Evolutionary conservation across 371 early-diverging fungal genomes (phyloP).

Genomic region (Capillidium rhysosporum): DNA sequence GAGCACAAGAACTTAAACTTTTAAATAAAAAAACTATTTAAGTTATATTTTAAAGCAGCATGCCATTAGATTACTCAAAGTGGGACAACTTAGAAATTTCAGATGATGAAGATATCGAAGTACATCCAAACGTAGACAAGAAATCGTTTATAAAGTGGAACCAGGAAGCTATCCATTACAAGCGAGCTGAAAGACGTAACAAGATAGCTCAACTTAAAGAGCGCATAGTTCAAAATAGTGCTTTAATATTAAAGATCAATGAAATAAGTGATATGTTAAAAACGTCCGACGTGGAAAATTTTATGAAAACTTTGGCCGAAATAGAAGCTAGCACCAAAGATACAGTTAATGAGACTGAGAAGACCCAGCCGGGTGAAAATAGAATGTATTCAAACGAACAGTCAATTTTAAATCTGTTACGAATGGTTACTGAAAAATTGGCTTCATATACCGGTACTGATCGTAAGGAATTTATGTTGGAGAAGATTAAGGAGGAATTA

Average conservation of each 20-base stretch:
- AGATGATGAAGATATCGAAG: conserved; percentile 92
- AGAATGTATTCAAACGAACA: conserved; percentile 1
- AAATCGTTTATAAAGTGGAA: conserved; percentile 83
- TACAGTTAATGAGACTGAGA: conserved; percentile 3
- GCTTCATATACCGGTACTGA: conserved; percentile 7
- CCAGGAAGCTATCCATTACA: conserved; percentile 71
- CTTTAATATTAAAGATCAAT: conserved; percentile 22
- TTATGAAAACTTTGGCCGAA: conserved; percentile 13
- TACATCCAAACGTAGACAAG: conserved; percentile 91
- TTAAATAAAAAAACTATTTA: no score
- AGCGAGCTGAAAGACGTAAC: conserved; percentile 63
- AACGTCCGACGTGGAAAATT: conserved; percentile 9
- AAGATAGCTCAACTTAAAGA: conserved; percentile 40
- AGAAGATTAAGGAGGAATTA: background rate
- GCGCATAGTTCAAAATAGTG: conserved; percentile 32
- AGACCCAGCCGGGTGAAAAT: background rate
- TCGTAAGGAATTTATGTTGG: background rate
- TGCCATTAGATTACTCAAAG: conserved; percentile 61
- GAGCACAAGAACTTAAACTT: no score
- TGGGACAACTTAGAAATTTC: conserved; percentile 94
- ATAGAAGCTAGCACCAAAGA: conserved; percentile 8
- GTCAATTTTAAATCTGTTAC: background rate
- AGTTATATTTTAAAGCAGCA: no score
- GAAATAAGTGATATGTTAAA: conserved; percentile 10
- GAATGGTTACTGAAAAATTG: background rate